Evolutionary conservation across 2,329 filamentous ascomycete genomes (phyloP).

Genomic region (Ilyonectria mors-panacis): DNA sequence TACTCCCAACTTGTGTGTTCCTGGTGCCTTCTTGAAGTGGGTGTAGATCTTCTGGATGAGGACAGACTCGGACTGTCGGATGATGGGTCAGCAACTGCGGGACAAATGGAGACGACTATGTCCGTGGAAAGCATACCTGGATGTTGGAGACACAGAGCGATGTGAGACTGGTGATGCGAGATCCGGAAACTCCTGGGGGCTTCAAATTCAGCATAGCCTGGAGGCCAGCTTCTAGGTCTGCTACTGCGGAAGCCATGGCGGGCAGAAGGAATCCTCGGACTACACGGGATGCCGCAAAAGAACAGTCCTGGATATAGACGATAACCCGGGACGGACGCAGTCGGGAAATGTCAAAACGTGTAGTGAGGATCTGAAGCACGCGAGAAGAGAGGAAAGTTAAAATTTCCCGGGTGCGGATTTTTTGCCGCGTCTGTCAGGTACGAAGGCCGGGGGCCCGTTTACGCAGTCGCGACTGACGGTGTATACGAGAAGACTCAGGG

Average conservation of each 20-base stretch:
- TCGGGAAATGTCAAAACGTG: conserved; percentile 34
- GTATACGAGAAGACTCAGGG: conserved; percentile 42
- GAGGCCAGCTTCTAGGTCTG: conserved; percentile 90
- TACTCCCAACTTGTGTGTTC: conserved; percentile 97
- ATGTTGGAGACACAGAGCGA: conserved; percentile 90
- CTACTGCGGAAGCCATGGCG: conserved; percentile 84
- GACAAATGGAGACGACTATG: conserved; percentile 7
- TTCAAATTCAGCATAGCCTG: conserved; percentile 94
- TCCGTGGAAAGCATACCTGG: conserved; percentile 73
- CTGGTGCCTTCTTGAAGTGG: conserved; percentile 94
- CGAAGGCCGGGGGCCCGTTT: conserved; percentile 44
- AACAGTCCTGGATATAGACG: conserved; percentile 29
- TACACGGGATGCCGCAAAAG: conserved; percentile 42
- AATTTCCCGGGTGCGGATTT: conserved; percentile 33
- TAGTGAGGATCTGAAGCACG: conserved; percentile 36
- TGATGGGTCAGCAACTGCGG: conserved; percentile 38
- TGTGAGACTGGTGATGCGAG: conserved; percentile 91
- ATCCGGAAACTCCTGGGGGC: conserved; percentile 93
- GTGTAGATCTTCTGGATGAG: conserved; percentile 97
- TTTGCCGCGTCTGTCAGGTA: conserved; percentile 41
- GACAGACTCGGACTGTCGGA: conserved; percentile 86
- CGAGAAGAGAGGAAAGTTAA: conserved; percentile 30
- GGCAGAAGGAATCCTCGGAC: conserved; percentile 34
- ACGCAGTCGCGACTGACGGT: conserved; percentile 47
- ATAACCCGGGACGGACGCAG: conserved; percentile 23